Evolutionary conservation across 2,329 filamentous ascomycete genomes (phyloP), one percentile per base, ranked within the genome.

Genomic region (Pseudocercospora musae): DNA sequence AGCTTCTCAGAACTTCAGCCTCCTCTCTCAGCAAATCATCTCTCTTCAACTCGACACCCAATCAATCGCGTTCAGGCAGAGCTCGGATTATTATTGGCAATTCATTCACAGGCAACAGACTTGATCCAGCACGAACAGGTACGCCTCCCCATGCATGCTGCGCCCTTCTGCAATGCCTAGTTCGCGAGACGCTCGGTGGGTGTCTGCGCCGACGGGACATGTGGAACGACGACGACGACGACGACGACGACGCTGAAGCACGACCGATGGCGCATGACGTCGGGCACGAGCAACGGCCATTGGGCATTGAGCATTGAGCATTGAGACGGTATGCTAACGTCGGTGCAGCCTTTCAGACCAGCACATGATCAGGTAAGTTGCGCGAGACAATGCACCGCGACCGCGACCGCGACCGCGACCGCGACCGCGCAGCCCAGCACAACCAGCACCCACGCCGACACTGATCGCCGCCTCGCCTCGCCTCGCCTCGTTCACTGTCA

Each of bases 291-390:
- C n/a, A 31, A 42, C 20, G 59, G 40, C 61, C 57, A 59, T 63
- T 52, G 56, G 33, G 11, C 3, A 15, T 27, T n/a, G n/a, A n/a
- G n/a, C n/a, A n/a, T n/a, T n/a, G n/a, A n/a, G n/a, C n/a, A n/a
- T n/a, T n/a, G n/a, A 57, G 57, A 58, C 57, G 18, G 25, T 40
- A 53, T 60, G 60, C 61, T 63, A 53, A 63, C 57, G 57, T 44
- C 40, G 46, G 40, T 27, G 57, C 52, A 62, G 56, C 33, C 57
- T 52, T 52, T 27, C 10, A 18, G 15, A 23, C 44, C 44, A 21
- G 20, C 44, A 21, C 23, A 20, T 48, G 10, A 25, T 20, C 49
- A 55, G 53, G 48, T 49, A 40, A 57, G 48, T 25, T 18, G 44
- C 54, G 31, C 21, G 15, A 31, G n/a, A 18, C 31, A 44, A 33